These are phyloP conservation scores for Apiotrichum mycotoxinovorans DNA, from an alignment of 1,284 basidiomycete genomes.

Conservation along the genomic window DNA sequence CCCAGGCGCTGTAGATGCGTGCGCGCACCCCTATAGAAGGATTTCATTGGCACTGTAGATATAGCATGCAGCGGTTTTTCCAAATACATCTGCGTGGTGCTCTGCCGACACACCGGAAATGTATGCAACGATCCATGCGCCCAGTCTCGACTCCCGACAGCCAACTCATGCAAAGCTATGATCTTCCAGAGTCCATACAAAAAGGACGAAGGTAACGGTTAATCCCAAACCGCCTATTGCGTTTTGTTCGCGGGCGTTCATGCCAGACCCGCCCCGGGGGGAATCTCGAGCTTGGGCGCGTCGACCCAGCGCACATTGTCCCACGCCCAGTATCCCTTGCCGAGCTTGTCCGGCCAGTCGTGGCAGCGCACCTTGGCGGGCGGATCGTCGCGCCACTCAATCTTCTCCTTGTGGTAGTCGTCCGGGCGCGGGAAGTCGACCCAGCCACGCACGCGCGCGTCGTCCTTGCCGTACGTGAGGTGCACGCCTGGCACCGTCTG, in stretches of 20 bases:
- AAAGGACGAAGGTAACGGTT: too few relatives aligned
- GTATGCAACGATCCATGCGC: too few relatives aligned
- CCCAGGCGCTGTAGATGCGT: slow-evolving; percentile 3
- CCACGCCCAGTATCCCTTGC: slow-evolving; percentile 35
- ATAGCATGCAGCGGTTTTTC: too few relatives aligned
- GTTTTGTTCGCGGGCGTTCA: neutral
- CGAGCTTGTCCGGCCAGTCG: slow-evolving; percentile 42
- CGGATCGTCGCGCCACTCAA: slow-evolving; percentile 35
- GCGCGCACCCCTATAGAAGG: too few relatives aligned
- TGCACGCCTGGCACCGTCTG: slow-evolving; percentile 45
- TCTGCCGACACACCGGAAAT: too few relatives aligned
- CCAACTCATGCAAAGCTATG: too few relatives aligned
- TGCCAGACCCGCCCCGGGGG: neutral
- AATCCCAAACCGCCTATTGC: too few relatives aligned
- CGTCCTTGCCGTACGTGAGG: slow-evolving; percentile 44
- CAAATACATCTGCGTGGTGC: too few relatives aligned
- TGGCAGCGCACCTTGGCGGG: slow-evolving; percentile 31
- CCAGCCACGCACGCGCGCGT: slow-evolving; percentile 41
- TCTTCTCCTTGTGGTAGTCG: slow-evolving; percentile 19
- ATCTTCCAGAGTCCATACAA: too few relatives aligned
- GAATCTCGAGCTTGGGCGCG: slow-evolving; percentile 18
- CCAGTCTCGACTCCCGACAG: too few relatives aligned
- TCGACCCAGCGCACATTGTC: slow-evolving; percentile 33
- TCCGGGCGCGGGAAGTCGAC: slow-evolving; percentile 34
- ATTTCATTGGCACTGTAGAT: too few relatives aligned